phyloP scores from a whole-genome alignment of 441 rosid species.

The Breynia disticha region DNA sequence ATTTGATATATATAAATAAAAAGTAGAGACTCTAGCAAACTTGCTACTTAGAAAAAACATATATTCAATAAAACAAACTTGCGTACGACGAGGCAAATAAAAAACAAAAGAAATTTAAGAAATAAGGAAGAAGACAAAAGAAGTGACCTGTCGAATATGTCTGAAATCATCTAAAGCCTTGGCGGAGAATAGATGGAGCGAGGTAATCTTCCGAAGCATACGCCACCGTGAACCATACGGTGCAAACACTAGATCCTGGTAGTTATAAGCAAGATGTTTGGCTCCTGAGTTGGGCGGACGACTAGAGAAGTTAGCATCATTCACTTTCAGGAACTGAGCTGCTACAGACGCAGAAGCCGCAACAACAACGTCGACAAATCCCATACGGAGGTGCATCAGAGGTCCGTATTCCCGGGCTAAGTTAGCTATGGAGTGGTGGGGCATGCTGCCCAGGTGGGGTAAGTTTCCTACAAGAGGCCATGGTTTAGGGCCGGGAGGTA shows the following conservation, averaged over 20 bases:
- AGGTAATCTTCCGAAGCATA: slow-evolving; percentile 52
- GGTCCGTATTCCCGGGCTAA: slow-evolving; percentile 53
- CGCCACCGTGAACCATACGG: slow-evolving; percentile 76
- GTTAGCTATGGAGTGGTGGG: slow-evolving; percentile 50
- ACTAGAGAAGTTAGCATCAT: slow-evolving; percentile 63
- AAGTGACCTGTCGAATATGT: slow-evolving; percentile 50
- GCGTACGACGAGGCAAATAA: no score
- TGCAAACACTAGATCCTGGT: slow-evolving; percentile 72
- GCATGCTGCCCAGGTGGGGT: slow-evolving; percentile 51
- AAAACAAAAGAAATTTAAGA: no score
- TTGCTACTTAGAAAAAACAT: no score
- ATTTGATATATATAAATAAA: no score
- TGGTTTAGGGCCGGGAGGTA: slow-evolving; percentile 68
- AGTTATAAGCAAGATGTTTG: slow-evolving; percentile 59
- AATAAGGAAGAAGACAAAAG: background rate
- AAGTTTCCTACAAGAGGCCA: slow-evolving; percentile 74
- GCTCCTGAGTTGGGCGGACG: slow-evolving; percentile 76
- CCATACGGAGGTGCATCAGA: slow-evolving; percentile 47
- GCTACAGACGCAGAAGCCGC: slow-evolving; percentile 70
- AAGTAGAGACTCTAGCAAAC: no score
- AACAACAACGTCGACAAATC: slow-evolving; percentile 55
- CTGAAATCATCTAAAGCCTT: slow-evolving; percentile 61
- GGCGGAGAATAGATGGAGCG: slow-evolving; percentile 63
- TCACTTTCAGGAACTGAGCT: slow-evolving; percentile 47
- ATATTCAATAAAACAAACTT: no score